Evolutionary conservation across 1,284 basidiomycete genomes (phyloP).

Genomic region (Coniophora puteana): DNA sequence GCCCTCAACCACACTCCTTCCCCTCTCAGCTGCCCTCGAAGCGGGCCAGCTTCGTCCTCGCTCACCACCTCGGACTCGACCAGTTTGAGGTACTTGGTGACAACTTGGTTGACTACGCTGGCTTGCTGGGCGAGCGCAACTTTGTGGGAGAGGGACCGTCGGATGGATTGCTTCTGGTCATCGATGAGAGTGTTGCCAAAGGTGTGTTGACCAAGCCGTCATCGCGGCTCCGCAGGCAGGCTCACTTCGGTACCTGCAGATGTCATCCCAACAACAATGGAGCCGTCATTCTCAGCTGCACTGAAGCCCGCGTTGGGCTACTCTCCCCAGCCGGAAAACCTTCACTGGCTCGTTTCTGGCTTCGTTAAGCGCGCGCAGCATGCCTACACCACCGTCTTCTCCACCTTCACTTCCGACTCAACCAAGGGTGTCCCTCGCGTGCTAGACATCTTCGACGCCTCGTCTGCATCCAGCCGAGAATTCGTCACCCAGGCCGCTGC

Average conservation of each 20-base stretch:
- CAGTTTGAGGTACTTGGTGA: conserved; percentile 49
- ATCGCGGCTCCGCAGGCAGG: neutral
- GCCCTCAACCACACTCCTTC: conserved; percentile 32
- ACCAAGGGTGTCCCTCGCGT: conserved; percentile 28
- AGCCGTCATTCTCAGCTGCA: conserved; percentile 38
- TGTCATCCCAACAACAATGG: conserved; percentile 43
- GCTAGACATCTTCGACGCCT: conserved; percentile 39
- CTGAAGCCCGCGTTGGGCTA: conserved; percentile 17
- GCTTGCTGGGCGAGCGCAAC: conserved; percentile 31
- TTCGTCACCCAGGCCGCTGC: conserved; percentile 40
- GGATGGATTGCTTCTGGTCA: conserved; percentile 50
- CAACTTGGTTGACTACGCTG: conserved; percentile 14
- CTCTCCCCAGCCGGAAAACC: conserved; percentile 30
- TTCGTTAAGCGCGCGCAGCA: conserved; percentile 56
- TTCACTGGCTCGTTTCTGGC: conserved; percentile 49
- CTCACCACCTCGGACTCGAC: conserved; percentile 69
- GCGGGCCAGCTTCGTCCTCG: conserved; percentile 55
- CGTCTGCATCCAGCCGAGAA: conserved; percentile 33
- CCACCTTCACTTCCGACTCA: conserved; percentile 21
- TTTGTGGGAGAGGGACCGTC: conserved; percentile 56
- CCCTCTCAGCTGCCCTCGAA: conserved; percentile 40
- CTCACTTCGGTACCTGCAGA: conserved; percentile 29
- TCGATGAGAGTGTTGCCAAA: conserved; percentile 53
- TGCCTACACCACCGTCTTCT: conserved; percentile 51
- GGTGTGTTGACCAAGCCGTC: conserved; percentile 35